Conservation (phyloP, 805 yeast genomes). For the Helenozyma baotianmanensis region DNA sequence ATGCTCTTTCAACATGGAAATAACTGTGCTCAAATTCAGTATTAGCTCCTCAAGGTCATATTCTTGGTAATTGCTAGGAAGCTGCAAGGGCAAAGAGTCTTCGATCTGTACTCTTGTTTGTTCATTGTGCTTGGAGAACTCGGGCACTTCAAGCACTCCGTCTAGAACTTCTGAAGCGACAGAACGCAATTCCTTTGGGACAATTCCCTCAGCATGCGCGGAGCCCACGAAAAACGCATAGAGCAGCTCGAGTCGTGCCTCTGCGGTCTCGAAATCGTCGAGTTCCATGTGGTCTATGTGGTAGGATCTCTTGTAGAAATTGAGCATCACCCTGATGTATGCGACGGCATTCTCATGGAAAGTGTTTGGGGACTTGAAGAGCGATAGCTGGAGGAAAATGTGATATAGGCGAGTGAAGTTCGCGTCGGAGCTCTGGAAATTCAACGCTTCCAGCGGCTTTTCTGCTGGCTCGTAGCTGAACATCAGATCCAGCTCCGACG, state of each 20-base stretch:
- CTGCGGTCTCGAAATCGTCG: slow-evolving; percentile 14
- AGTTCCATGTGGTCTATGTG: slow-evolving; percentile 17
- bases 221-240: slow-evolving; percentile 18
- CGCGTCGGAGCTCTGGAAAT: slow-evolving; percentile 15
- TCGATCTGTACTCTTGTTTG: too few relatives aligned
- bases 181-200: slow-evolving; percentile 14
- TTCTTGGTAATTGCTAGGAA: neutral
- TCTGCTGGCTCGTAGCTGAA: slow-evolving; percentile 16
- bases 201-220: slow-evolving; percentile 6
- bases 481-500: slow-evolving; percentile 14
- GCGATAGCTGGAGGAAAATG: slow-evolving; percentile 19
- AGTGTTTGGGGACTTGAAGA: slow-evolving; percentile 10
- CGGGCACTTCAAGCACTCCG: neutral
- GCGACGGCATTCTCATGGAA: slow-evolving; percentile 10
- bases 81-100: too few relatives aligned
- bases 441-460: slow-evolving; percentile 5
- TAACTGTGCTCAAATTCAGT: slow-evolving; percentile 11
- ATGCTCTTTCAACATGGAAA: slow-evolving; percentile 26
- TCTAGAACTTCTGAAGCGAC: slow-evolving; percentile 1
- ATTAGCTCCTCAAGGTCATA: slow-evolving; percentile 6
- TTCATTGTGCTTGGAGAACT: too few relatives aligned
- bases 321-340: slow-evolving; percentile 19
- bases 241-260: slow-evolving; percentile 15
- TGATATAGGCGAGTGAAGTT: slow-evolving; percentile 19
- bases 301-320: slow-evolving; percentile 17